Evolutionary conservation across 176 grass and related monocot species (phyloP).

Genomic region (Juncus effusus): DNA sequence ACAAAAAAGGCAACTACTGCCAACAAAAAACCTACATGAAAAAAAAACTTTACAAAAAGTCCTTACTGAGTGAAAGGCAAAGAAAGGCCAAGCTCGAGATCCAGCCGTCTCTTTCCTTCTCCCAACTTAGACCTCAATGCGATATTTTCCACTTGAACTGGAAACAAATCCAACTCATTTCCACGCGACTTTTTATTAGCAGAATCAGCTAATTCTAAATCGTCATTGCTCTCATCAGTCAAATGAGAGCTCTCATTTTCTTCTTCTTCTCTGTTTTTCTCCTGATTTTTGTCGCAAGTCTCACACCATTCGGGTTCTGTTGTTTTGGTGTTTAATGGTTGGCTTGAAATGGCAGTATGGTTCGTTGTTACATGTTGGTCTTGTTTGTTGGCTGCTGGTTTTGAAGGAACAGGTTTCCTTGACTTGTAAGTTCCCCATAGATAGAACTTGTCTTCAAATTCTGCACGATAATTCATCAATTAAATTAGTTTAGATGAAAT

Average conservation of each 20-base stretch:
- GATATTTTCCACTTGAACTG: constrained; percentile 37
- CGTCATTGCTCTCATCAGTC: not conserved
- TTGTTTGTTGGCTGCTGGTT: not conserved
- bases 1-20: not conserved
- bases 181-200: not conserved
- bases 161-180: constrained; percentile 43
- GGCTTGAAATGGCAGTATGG: too few species aligned
- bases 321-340: not conserved
- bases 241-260: constrained; percentile 18
- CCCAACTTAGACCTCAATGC: constrained; percentile 16
- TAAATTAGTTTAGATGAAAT: constrained; percentile 6
- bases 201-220: not conserved
- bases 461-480: constrained; percentile 25
- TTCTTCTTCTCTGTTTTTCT: constrained; percentile 2
- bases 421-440: constrained; percentile 51
- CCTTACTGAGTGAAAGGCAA: constrained; percentile 8
- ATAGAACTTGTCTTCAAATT: constrained; percentile 46
- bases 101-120: constrained; percentile 14
- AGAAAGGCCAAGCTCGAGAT: constrained; percentile 42
- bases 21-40: not conserved
- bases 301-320: not conserved
- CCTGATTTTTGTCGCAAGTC: not conserved
- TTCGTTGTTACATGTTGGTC: not conserved
- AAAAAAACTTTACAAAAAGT: not conserved
- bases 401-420: constrained; percentile 18